Evolutionary conservation across 176 grass and related monocot genomes (phyloP), one percentile per base, ranked within the genome.

Genomic region (Hsuehochloa calcarea): DNA sequence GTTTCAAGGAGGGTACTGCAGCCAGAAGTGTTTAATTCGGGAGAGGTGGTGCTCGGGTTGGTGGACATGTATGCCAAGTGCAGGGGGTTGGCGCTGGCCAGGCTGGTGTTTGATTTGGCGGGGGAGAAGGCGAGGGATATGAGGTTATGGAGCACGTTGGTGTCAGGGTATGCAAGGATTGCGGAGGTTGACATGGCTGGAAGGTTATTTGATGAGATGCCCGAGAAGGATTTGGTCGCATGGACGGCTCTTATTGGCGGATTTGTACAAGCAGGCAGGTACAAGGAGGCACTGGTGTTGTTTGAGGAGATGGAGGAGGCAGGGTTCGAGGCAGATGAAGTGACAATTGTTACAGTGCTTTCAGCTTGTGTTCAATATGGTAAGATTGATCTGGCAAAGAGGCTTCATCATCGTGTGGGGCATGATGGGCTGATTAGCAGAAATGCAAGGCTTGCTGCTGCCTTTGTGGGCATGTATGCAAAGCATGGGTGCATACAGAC

Each of bases 171-270:
- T 70, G 76, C 77, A 2, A 87, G 34, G 69, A 68, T 58, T 60
- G 74, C 82, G 31, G 73, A 90, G 65, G 65, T 92, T 0, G 22
- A 72, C 59, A 38, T 81, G 47, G 92, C 92, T 31, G 74, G 11
- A 14, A 47, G 3, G 5, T 44, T 92, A n/a, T 94, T 94, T 69
- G 47, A 75, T 76, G 65, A 85, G 49, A 87, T 92, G 87, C 87
- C 90, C 0, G 6, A 79, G 15, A 89, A 87, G 47, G 90, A 94
- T 77, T 60, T 90, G 58, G 40, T 91, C 16, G 64, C 92, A 0
- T 94, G 92, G 90, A 94, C 85, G 12, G 78, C 83, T 89, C 49
- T 92, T 50, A 80, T 94, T 8, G 79, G 85, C 5, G 87, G 87
- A 6, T 92, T 79, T 27, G 81, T 80, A 40, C 92, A 83, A 76